Percentiles rank a stretch among this genome's conserved stretches.
Conservation (phyloP, 2,329 filamentous ascomycete species). For the Metarhizium sp. region DNA sequence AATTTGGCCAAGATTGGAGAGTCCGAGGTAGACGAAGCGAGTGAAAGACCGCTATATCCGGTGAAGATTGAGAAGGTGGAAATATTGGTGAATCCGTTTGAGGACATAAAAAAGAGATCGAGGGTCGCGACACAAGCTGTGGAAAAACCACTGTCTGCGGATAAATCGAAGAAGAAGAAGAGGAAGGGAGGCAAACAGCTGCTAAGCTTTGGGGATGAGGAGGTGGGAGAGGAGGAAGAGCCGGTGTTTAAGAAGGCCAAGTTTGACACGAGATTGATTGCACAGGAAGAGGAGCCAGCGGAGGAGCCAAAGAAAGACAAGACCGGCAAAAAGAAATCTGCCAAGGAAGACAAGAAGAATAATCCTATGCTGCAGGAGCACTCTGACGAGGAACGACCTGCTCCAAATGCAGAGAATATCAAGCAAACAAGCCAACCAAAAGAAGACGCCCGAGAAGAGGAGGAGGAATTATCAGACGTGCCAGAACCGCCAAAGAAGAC, state of each 20-base stretch:
- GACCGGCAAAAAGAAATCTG: constrained; percentile 16
- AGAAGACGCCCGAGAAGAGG: constrained; percentile 6
- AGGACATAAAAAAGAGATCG: constrained; percentile 66
- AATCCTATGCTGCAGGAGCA: constrained; percentile 10
- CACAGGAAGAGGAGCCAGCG: constrained; percentile 32
- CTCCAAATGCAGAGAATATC: not conserved
- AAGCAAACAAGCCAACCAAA: not conserved
- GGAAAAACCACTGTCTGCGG: constrained; percentile 25
- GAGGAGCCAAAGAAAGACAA: constrained; percentile 19
- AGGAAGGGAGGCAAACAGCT: constrained; percentile 67
- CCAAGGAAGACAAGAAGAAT: constrained; percentile 21
- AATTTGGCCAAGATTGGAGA: constrained; percentile 93
- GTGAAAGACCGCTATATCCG: constrained; percentile 78
- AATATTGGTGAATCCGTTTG: constrained; percentile 72
- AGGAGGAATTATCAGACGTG: constrained; percentile 14
- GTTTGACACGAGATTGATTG: constrained; percentile 68
- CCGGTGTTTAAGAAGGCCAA: constrained; percentile 66
- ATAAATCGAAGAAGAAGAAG: constrained; percentile 56
- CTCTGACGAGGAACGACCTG: constrained; percentile 10
- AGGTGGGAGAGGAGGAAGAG: constrained; percentile 34
- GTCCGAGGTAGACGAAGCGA: constrained; percentile 67
- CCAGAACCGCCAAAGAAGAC: constrained; percentile 31
- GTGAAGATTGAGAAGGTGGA: constrained; percentile 67
- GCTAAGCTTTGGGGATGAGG: constrained; percentile 68
- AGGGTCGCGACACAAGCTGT: constrained; percentile 41